Evolutionary conservation across 2,329 filamentous ascomycete genomes (phyloP), one percentile per base, ranked within the genome.

Genomic region (Diaporthe sp.): DNA sequence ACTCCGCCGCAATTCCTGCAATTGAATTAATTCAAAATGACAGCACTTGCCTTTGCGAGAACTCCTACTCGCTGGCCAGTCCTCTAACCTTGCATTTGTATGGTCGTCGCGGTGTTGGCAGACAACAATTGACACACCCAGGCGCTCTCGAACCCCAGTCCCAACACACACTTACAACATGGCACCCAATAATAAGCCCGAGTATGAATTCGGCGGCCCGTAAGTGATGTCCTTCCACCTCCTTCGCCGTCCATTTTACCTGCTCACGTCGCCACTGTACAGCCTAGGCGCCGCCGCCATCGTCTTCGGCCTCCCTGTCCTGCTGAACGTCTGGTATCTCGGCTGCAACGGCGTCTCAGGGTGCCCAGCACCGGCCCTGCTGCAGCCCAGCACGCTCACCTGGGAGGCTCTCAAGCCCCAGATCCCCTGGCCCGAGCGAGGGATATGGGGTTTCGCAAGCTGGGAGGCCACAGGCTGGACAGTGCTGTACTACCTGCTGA

Each of bases 401-500:
- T 80, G 86, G 17, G 83, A 85, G 19, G 83, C 83, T 69, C 79
- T 89, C 75, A 86, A 86, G 80, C 75, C 81, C 50, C 86, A 89
- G 77, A 82, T 85, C 17, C 86, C 85, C 44, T 89, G 87, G 87
- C 92, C 92, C 1, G 83, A 87, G 68, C 84, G 92, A 77, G 94
- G 94, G 39, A 82, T 94, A 72, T 85, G 85, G 69, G 93, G 91
- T 2, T 84, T 97, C 70, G 88, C 91, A 77, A 94, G 92, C 81
- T 88, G 88, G 79, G 84, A 92, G 77, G 92, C 91, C 22, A 90
- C 91, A 12, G 83, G 88, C 30, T 94, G 91, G 77, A 90, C 92
- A 3, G 78, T 94, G 44, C 92, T 88, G 74, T 97, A 96, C 85
- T 96, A 96, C 81, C 80, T 91, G 4, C 85, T 96, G 77, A 95